Evolutionary conservation across 164 flowering plant species (phyloP), one percentile per base, ranked within the genome.

Genomic region (Aristolochia californica): DNA sequence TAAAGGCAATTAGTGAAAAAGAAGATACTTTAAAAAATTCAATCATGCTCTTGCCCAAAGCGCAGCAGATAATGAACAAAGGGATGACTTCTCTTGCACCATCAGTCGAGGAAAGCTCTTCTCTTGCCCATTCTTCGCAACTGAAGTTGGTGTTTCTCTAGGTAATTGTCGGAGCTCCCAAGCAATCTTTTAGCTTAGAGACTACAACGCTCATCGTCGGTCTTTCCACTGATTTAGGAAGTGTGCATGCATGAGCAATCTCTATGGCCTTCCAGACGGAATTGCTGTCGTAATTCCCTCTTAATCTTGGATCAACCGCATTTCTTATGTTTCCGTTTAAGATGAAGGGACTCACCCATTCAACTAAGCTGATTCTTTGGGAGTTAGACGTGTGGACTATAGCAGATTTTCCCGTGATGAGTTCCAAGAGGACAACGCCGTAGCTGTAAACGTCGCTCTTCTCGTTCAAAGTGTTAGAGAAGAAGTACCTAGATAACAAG

Each of bases 361-460:
- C 55, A n/a, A 59, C 53, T 13, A 77, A 43, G 53, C 68, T 63
- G 11, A 54, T 57, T 20, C 21, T 50, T 7, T 57, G 49, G 13
- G 38, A 49, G 14, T 28, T 5, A 8, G 38, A 49, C 25, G 23
- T 28, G n/a, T 30, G 30, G 34, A 60, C n/a, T 34, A 49, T 60
- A 3, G 56, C 63, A 10, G 75, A 65, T 8, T 52, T 68, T 49
- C 84, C 66, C 18, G 84, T 74, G 26, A 80, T 68, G 18, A 80
- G 68, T 66, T 76, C 79, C 54, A 82, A 66, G 5, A 79, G 69
- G 28, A 79, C 78, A 14, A 76, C 47, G 15, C 87, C 82, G 48
- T 77, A 79, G 64, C 87, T 74, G 43, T 62, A 82, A 10, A 77
- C 79, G 56, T 82, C 81, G 26, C 84, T 82, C 54, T 74, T 82